phyloP scores from a whole-genome alignment of 176 grass and related monocot genomes.

The Raddia guianensis region DNA sequence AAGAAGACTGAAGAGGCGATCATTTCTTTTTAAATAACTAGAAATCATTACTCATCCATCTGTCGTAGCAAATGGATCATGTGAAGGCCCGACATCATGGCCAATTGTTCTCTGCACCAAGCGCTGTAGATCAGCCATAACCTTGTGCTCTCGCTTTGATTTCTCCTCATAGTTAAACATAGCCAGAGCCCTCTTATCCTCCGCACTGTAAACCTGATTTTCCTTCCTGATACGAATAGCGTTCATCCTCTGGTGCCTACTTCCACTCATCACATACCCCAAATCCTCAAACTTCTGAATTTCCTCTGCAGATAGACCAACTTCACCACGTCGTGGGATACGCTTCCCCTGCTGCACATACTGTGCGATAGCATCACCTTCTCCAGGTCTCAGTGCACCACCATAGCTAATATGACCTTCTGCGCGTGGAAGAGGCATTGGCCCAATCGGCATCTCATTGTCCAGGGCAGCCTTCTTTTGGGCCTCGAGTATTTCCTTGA shows the following conservation, averaged over 20 bases:
- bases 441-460: slow-evolving; percentile 76
- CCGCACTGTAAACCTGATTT: slow-evolving; percentile 97
- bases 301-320: slow-evolving; percentile 90
- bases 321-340: slow-evolving; percentile 97
- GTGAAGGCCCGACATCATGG: slow-evolving; percentile 61
- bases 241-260: slow-evolving; percentile 98
- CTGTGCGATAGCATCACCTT: slow-evolving; percentile 99
- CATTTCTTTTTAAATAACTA: slow-evolving; percentile 33
- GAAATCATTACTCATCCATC: slow-evolving; percentile 59
- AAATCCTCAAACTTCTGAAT: slow-evolving; percentile 89
- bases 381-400: slow-evolving; percentile 93
- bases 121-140: slow-evolving; percentile 97
- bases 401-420: slow-evolving; percentile 96
- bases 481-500: slow-evolving; percentile 85
- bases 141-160: slow-evolving; percentile 83
- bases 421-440: slow-evolving; percentile 71
- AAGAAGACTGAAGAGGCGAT: not conserved
- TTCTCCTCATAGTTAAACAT: slow-evolving; percentile 99
- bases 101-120: slow-evolving; percentile 95
- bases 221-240: slow-evolving; percentile 98
- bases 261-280: slow-evolving; percentile 98
- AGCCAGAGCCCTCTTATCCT: slow-evolving; percentile 92
- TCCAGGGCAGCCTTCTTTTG: slow-evolving; percentile 89
- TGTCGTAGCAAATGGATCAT: slow-evolving; percentile 81
- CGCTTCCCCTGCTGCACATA: slow-evolving; percentile 98